These are phyloP conservation scores for Ogataea pini DNA, from an alignment of 805 yeast species.

Conservation along the genomic window DNA sequence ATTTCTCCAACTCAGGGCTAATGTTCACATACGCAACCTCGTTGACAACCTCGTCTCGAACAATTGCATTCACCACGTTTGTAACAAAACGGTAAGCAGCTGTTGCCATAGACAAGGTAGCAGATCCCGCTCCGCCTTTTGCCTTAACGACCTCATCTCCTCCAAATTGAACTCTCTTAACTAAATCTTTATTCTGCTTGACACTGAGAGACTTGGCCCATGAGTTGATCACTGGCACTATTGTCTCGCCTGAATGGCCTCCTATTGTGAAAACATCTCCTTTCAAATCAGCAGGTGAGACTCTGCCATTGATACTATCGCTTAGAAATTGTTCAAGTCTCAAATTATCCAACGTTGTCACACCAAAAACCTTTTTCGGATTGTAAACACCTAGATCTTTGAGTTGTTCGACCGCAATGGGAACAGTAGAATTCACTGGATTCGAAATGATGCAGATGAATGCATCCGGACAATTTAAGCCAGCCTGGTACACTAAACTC, in stretches of 20 bases:
- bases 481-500: slow-evolving; percentile 50
- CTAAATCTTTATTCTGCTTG: slow-evolving; percentile 50
- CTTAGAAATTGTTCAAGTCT: slow-evolving; percentile 78
- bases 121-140: slow-evolving; percentile 92
- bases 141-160: slow-evolving; percentile 97
- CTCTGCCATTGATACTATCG: slow-evolving; percentile 40
- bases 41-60: slow-evolving; percentile 60
- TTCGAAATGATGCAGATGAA: slow-evolving; percentile 55
- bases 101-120: slow-evolving; percentile 93
- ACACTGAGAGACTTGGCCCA: slow-evolving; percentile 35
- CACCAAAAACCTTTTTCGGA: slow-evolving; percentile 54
- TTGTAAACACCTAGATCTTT: slow-evolving; percentile 50
- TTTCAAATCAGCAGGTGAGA: slow-evolving; percentile 48
- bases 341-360: slow-evolving; percentile 57
- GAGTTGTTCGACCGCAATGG: slow-evolving; percentile 57
- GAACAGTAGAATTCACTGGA: slow-evolving; percentile 62
- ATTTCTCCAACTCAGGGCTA: slow-evolving; percentile 39
- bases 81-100: slow-evolving; percentile 79
- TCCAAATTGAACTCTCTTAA: slow-evolving; percentile 79
- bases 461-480: slow-evolving; percentile 49
- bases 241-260: slow-evolving; percentile 93
- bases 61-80: slow-evolving; percentile 61
- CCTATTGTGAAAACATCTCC: slow-evolving; percentile 69
- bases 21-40: slow-evolving; percentile 65
- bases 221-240: slow-evolving; percentile 70